Evolutionary conservation across 257 asterid genomes (phyloP).

Genomic region (Agastache rugosa): DNA sequence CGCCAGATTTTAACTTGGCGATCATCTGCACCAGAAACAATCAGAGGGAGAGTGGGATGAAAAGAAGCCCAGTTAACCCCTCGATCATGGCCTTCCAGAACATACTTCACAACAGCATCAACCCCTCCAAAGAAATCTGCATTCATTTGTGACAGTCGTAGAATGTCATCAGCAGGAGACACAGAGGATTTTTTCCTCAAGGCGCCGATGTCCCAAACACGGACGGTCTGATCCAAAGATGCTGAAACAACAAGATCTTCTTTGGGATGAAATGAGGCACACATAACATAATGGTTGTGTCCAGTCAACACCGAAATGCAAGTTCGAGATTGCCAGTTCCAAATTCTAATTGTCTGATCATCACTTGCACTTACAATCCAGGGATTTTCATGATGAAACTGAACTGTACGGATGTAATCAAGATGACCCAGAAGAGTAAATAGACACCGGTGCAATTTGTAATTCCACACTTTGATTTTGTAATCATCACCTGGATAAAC

Average conservation of each 20-base stretch:
- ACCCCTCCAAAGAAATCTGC: conserved; percentile 97
- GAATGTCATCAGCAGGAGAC: conserved; percentile 94
- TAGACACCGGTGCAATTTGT: conserved; percentile 90
- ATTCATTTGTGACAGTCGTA: conserved; percentile 89
- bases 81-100: conserved; percentile 95
- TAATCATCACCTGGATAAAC: conserved; percentile 90
- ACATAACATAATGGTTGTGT: conserved; percentile 98
- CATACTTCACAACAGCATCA: conserved; percentile 99
- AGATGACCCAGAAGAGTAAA: conserved; percentile 99
- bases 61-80: conserved; percentile 99
- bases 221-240: conserved; percentile 95
- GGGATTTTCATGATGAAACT: conserved; percentile 93
- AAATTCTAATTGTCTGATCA: conserved; percentile 92
- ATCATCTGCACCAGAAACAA: conserved; percentile 99
- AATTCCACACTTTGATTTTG: conserved; percentile 97
- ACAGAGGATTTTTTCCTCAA: conserved; percentile 81
- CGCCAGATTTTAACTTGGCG: conserved; percentile 99
- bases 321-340: conserved; percentile 98
- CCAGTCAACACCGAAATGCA: conserved; percentile 95
- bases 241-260: conserved; percentile 98
- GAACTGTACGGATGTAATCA: conserved; percentile 94
- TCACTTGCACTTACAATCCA: conserved; percentile 97
- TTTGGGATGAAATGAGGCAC: conserved; percentile 96
- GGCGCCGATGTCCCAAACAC: conserved; percentile 99
- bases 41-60: conserved; percentile 95